Percentiles rank a stretch among this genome's conserved stretches.
Evolutionary conservation across 148 eudicot species (phyloP).

Genomic region (Mesembryanthemum crystallinum): DNA sequence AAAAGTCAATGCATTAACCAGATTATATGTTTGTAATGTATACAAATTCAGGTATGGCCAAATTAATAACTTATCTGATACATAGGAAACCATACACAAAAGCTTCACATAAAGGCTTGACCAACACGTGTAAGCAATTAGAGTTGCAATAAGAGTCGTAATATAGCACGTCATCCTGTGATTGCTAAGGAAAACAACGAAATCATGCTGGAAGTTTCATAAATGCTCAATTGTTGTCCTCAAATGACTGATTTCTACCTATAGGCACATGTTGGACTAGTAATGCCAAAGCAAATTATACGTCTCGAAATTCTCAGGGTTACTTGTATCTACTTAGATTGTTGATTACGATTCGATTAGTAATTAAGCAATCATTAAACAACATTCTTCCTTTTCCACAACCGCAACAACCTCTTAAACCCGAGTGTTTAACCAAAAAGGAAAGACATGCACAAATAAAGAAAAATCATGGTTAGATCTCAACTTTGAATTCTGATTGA

Average conservation of each 20-base stretch:
- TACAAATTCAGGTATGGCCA: not conserved
- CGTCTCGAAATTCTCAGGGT: no score
- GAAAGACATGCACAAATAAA: not conserved
- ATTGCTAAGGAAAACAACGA: not conserved
- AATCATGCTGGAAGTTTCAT: not conserved
- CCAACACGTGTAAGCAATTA: not conserved
- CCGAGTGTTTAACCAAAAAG: not conserved
- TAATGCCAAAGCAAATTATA: not conserved
- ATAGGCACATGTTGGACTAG: not conserved
- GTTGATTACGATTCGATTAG: not conserved
- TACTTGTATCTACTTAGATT: not conserved
- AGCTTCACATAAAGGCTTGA: constrained; percentile 9
- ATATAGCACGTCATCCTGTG: not conserved
- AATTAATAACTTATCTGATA: not conserved
- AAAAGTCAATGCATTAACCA: not conserved
- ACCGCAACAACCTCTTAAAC: not conserved
- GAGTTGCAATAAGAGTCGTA: not conserved
- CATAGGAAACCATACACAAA: not conserved
- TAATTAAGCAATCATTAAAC: not conserved
- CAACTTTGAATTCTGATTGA: not conserved
- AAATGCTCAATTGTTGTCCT: not conserved
- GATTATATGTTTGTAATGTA: not conserved
- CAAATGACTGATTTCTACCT: not conserved
- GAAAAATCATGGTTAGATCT: not conserved
- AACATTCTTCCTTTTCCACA: constrained; percentile 2